phyloP scores from a whole-genome alignment of 371 early-diverging fungal genomes.

The Lichtheimia ramosa region DNA sequence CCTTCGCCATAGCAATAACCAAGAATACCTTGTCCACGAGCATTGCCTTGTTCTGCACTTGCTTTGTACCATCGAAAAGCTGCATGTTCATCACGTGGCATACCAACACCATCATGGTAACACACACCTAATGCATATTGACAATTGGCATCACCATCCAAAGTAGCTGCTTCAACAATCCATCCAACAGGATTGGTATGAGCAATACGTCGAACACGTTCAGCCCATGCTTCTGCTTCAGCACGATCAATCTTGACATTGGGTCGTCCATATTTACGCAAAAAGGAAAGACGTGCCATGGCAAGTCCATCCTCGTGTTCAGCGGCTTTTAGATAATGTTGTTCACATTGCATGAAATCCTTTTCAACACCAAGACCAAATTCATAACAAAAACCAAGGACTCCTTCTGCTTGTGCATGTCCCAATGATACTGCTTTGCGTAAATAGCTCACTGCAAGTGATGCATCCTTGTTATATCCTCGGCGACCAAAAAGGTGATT shows the following conservation, averaged over 20 bases:
- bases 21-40: conserved; percentile 71
- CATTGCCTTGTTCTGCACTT: conserved; percentile 65
- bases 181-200: conserved; percentile 9
- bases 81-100: conserved; percentile 44
- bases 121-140: conserved; percentile 69
- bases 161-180: conserved; percentile 17
- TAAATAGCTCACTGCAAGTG: conserved; percentile 43
- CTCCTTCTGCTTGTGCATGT: conserved; percentile 47
- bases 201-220: conserved; percentile 24
- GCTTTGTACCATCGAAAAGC: conserved; percentile 66
- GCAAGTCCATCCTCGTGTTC: conserved; percentile 55
- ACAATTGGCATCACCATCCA: conserved; percentile 37
- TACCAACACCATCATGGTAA: conserved; percentile 71
- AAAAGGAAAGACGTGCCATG: conserved; percentile 63
- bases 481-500: conserved; percentile 59
- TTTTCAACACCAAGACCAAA: conserved; percentile 69
- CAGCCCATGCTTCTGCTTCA: conserved; percentile 68
- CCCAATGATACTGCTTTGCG: conserved; percentile 39
- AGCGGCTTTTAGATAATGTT: conserved; percentile 51
- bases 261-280: conserved; percentile 80
- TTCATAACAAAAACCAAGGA: conserved; percentile 74
- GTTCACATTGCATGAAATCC: conserved; percentile 60
- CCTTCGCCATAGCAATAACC: conserved; percentile 82
- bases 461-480: conserved; percentile 37
- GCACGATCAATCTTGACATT: conserved; percentile 67